Conservation (phyloP, 192 early-diverging fungal species). For the Backusella westeae region DNA sequence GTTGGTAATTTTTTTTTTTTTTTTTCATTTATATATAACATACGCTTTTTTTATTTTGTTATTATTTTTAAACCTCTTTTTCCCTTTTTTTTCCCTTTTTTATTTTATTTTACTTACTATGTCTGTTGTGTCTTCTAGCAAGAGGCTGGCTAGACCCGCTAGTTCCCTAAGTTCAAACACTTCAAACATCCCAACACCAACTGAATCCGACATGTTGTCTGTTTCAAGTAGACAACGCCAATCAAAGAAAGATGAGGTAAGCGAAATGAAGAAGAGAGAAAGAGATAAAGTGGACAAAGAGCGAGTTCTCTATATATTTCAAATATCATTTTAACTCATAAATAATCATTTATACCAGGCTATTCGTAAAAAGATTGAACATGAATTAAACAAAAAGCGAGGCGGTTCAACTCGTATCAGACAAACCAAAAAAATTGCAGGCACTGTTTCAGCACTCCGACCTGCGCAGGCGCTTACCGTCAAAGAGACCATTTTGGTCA, state of each 20-base stretch:
- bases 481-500: conserved; percentile 69
- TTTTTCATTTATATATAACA: not conserved
- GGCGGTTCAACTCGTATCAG: conserved; percentile 29
- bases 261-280: too few species aligned
- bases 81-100: not conserved
- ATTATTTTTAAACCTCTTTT: not conserved
- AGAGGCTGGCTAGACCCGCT: conserved; percentile 8
- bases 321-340: too few species aligned
- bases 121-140: not conserved
- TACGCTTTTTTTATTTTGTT: not conserved
- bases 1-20: not conserved
- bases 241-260: conserved; percentile 46
- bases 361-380: conserved; percentile 75
- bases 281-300: too few species aligned
- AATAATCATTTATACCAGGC: conserved; percentile 26
- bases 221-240: conserved; percentile 36
- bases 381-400: conserved; percentile 66
- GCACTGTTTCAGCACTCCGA: conserved; percentile 87
- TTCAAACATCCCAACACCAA: not conserved
- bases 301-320: too few species aligned
- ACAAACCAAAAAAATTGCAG: conserved; percentile 49
- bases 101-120: not conserved
- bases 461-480: conserved; percentile 87
- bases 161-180: not conserved
- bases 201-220: conserved; percentile 3